Conservation (phyloP, 129 eudicot species). For the Daucus carota region DH1_v3.0 NC_030385.2:37892501-37893000, state of each 20-base stretch:
- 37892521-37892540: conserved; percentile 56
- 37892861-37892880: conserved; percentile 44
- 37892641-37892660: conserved; percentile 54
- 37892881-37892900: conserved; percentile 30
- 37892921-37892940: conserved; percentile 70
- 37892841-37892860: conserved; percentile 64
- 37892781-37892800: conserved; percentile 63
- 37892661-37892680: conserved; percentile 77
- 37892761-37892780: conserved; percentile 60
- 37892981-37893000: conserved; percentile 52
- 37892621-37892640: conserved; percentile 56
- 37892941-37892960: conserved; percentile 64
- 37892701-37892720: conserved; percentile 64
- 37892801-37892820: conserved; percentile 56
- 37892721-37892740: conserved; percentile 55
- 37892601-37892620: conserved; percentile 76
- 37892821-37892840: conserved; percentile 51
- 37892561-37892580: conserved; percentile 53
- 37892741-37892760: conserved; percentile 64
- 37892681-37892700: conserved; percentile 61
- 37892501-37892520: conserved; percentile 53
- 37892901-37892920: conserved; percentile 57
- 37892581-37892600: conserved; percentile 61
- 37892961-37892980: conserved; percentile 67
- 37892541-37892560: conserved; percentile 34